Base-by-base conservation (phyloP, 2,329 filamentous ascomycete species). In the Ophiosphaerella korrae region DNA sequence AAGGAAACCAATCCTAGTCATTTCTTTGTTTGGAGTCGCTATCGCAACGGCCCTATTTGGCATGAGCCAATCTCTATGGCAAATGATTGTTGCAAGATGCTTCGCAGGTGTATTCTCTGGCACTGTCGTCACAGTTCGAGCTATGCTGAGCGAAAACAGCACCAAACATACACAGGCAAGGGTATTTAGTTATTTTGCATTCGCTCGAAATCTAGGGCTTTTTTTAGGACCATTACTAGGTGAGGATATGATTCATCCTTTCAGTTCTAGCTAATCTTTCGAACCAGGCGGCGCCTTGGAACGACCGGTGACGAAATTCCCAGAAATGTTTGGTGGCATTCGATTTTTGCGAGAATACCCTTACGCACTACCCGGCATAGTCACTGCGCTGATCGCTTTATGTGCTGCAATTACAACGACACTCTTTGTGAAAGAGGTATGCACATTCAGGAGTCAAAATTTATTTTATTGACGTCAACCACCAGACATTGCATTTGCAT, bases 101-200 rank as follows among this genome's bases (percentile, higher is more conserved):
- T 59, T 88, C 13, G 88, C 87, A 0, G 90, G 90, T 1, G 71
- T 90, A 4, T 92, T 93, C 68, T 85, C 86, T 0, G 89, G 89
- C 0, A 88, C 85, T 6, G 80, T 89, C 41, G 84, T 93, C 55
- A 88, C 89, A 5, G 84, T 93, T 48, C 81, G 90, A 24, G 86
- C 89, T 6, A 92, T 93, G 87, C 79, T 93, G 26, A 82, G 83
- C 14, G 90, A 94, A 72, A 84, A 86, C 59, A 88, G 84, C 69
- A 89, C 86, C 0, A 75, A 82, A 5, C 80, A 82, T 55, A 92
- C 86, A 0, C 89, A 92, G 72, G 89, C 89, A 0, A 76, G 80
- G 24, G 85, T 87, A 0, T 94, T 92, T 65, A 86, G 86, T 64
- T 88, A 85, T 78, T 92, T 92, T 66, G 88, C 88, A 8, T 90